A percentile compares a stretch with the other conserved stretches of the same genome.
These are phyloP conservation scores for Kitagawia praeruptora DNA, from an alignment of 129 eudicot species.

Conservation along the genomic window DNA sequence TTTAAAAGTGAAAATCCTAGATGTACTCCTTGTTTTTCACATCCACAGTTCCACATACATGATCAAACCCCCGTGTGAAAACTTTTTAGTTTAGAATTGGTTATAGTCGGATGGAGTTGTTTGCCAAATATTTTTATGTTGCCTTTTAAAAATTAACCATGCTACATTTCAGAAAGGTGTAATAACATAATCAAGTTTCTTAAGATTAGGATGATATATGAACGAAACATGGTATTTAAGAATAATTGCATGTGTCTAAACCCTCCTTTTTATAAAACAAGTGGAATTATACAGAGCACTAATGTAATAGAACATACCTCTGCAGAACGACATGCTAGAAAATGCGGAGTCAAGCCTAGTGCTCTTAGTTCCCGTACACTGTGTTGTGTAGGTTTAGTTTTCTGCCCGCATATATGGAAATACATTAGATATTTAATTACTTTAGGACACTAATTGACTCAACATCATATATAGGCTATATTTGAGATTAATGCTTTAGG, in stretches of 20 bases:
- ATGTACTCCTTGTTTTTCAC: background rate
- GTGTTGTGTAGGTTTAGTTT: constrained; percentile 50
- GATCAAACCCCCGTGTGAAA: background rate
- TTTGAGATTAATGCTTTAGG: constrained; percentile 1
- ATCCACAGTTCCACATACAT: background rate
- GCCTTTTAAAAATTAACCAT: background rate
- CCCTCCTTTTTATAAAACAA: background rate
- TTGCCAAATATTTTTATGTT: background rate
- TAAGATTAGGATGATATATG: background rate
- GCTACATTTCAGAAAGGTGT: background rate
- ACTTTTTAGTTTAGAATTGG: background rate
- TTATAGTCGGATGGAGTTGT: background rate
- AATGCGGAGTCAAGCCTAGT: constrained; percentile 91
- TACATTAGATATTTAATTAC: background rate
- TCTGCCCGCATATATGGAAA: constrained; percentile 31
- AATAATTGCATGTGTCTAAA: background rate
- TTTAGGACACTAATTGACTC: background rate
- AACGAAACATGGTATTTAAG: background rate
- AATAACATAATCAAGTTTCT: background rate
- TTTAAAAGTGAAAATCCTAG: background rate
- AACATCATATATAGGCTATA: constrained; percentile 9
- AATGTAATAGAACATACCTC: constrained; percentile 36
- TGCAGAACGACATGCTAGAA: constrained; percentile 94
- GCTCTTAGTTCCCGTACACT: constrained; percentile 97
- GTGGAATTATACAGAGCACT: background rate